Evolutionary conservation across 2,329 filamentous ascomycete species (phyloP).

Genomic region (Rachicladosporium sp.): DNA sequence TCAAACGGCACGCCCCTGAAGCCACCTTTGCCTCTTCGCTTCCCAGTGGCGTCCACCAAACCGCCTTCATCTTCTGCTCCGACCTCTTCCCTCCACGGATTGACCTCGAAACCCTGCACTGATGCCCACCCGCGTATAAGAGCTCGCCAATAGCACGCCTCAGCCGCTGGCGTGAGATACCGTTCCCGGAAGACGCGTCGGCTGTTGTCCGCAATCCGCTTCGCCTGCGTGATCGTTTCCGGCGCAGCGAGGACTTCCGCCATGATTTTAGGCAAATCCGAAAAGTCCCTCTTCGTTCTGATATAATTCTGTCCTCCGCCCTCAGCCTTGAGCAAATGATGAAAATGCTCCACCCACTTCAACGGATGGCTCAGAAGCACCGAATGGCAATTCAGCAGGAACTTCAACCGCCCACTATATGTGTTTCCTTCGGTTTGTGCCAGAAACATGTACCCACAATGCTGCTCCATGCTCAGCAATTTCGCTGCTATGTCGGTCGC

Average conservation of each 20-base stretch:
- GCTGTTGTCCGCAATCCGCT: conserved; percentile 16
- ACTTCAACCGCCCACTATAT: conserved; percentile 19
- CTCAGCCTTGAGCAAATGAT: conserved; percentile 14
- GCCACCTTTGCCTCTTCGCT: conserved; percentile 11
- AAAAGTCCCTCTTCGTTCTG: conserved; percentile 14
- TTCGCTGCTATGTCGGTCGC: conserved; percentile 4
- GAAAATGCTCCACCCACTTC: conserved; percentile 14
- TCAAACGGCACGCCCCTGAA: conserved; percentile 18
- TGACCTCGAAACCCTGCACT: conserved; percentile 14
- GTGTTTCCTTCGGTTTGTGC: conserved; percentile 19
- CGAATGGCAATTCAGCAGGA: conserved; percentile 18
- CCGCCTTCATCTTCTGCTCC: too few species aligned
- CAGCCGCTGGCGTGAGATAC: conserved; percentile 19
- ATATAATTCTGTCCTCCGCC: conserved; percentile 20
- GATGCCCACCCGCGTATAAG: conserved; percentile 18
- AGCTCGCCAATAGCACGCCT: conserved; percentile 20
- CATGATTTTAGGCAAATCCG: conserved; percentile 17
- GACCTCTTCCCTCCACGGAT: conserved; percentile 12
- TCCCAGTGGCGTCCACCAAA: conserved; percentile 5
- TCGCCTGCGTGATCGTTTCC: conserved; percentile 8
- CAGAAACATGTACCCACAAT: conserved; percentile 17
- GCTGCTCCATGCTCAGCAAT: conserved; percentile 15
- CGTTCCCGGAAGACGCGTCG: conserved; percentile 15
- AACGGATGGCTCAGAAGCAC: conserved; percentile 17
- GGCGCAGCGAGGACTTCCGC: conserved; percentile 13